Base-by-base conservation (phyloP, 164 flowering plant species). In the Vitis rotundifolia region DNA sequence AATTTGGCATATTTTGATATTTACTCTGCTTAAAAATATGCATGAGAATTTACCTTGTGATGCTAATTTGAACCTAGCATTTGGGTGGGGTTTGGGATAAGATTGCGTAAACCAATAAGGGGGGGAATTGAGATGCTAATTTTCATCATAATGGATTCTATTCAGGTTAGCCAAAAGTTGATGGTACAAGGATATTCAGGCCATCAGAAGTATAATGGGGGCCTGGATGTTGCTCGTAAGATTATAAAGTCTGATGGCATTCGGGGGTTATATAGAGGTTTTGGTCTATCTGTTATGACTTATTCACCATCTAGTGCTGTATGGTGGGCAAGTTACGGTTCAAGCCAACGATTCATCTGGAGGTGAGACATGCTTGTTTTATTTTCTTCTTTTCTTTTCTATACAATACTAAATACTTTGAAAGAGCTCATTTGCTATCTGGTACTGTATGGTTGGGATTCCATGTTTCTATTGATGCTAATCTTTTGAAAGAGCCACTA, bases 301-400 rank as follows among this genome's bases (percentile, higher is more conserved):
- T 95, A 95, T 80, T 79, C 97, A 14, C 99, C 99, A 51, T 93
- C 98, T 8, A 95, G 97, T 90, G 99, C 99, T 84, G 97, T 91
- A 18, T 95, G 99, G 99, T 95, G 99, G 99, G 99, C 99, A 59
- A 93, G 92, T 73, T 95, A 95, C 80, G 98, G 98, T 73, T 85
- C 98, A 72, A 91, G 97, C 79, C 98, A 95, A 69, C 97, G 98
- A n/a, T 67, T 84, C 60, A 84, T 95, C 54, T 95, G 99, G 99
- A 88, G 94, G 99, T 95, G 73, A 73, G 78, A 48, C 12, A 51
- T 77, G 59, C 51, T 69, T 62, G 47, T 16, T n/a, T 37, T 37
- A 37, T 37, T 37, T 37, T 37, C 7, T 37, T 37, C 44, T 37
- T 37, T 37, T 67, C 14, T 62, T 57, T 19, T 67, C 56, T 67